These are phyloP conservation scores for Amauroascus verrucosus DNA, from an alignment of 2,329 filamentous ascomycete genomes.

Conservation along the genomic window DNA sequence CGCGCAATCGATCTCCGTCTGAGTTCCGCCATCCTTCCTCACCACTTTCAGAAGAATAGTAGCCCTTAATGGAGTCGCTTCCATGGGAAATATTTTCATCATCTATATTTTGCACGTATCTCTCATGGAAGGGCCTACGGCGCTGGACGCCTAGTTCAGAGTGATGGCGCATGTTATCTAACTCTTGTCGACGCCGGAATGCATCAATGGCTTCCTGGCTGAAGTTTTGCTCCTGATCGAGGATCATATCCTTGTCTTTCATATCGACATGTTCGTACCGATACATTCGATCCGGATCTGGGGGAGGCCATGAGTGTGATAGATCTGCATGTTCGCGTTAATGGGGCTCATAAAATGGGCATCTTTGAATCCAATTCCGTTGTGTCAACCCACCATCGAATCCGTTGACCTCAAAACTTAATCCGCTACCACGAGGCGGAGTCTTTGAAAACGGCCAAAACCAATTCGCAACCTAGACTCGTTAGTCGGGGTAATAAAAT, in stretches of 20 bases:
- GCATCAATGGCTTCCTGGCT: slow-evolving; percentile 39
- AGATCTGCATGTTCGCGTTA: slow-evolving; percentile 22
- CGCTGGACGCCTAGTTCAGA: slow-evolving; percentile 28
- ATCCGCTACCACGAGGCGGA: slow-evolving; percentile 38
- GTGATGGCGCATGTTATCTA: slow-evolving; percentile 40
- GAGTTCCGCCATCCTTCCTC: slow-evolving; percentile 54
- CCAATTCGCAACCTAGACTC: slow-evolving; percentile 41
- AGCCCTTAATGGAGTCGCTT: slow-evolving; percentile 17
- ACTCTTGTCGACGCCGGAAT: slow-evolving; percentile 45
- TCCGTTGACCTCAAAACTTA: slow-evolving; percentile 48
- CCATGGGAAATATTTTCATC: slow-evolving; percentile 13
- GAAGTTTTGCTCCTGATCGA: slow-evolving; percentile 16
- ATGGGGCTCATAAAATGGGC: background rate
- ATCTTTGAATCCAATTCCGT: background rate
- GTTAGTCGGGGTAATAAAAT: background rate
- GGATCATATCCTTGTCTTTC: slow-evolving; percentile 11
- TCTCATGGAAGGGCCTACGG: slow-evolving; percentile 35
- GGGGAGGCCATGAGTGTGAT: slow-evolving; percentile 38
- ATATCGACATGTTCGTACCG: slow-evolving; percentile 21
- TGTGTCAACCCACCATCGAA: slow-evolving; percentile 43
- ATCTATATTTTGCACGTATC: slow-evolving; percentile 23
- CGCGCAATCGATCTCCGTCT: slow-evolving; percentile 51
- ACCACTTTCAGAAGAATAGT: slow-evolving; percentile 32
- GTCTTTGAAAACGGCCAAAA: slow-evolving; percentile 50
- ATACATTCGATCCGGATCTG: slow-evolving; percentile 42